These are phyloP conservation scores for Trametes sanguinea DNA, from an alignment of 768 basidiomycete species.

Conservation along the genomic window DNA sequence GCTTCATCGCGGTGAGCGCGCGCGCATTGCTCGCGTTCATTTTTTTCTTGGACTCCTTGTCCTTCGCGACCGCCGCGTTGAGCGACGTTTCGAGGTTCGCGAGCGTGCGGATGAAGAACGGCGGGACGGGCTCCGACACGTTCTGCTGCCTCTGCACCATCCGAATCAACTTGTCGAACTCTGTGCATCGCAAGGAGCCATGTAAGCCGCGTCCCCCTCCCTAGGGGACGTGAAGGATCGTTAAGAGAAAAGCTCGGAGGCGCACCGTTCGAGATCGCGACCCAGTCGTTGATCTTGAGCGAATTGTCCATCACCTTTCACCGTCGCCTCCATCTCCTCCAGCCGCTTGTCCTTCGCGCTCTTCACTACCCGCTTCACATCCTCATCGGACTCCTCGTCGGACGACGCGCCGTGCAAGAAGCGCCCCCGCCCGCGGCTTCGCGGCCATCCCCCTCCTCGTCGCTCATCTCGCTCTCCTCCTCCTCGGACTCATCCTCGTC, in stretches of 20 bases:
- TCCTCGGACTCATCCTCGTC: constrained; percentile 55
- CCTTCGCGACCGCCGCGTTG: constrained; percentile 72
- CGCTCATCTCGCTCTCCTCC: constrained; percentile 52
- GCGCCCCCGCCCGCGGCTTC: constrained; percentile 41
- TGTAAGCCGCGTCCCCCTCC: neutral
- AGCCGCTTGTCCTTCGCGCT: constrained; percentile 91
- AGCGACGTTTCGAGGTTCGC: constrained; percentile 75
- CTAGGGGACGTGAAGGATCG: neutral
- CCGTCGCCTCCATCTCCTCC: constrained; percentile 93
- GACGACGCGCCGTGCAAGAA: constrained; percentile 49
- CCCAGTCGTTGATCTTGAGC: constrained; percentile 96
- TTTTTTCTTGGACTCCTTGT: constrained; percentile 94
- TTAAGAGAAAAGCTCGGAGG: neutral
- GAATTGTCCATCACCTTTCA: constrained; percentile 93
- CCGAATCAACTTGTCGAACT: constrained; percentile 93
- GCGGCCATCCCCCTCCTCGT: constrained; percentile 38
- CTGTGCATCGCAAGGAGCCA: constrained; percentile 43
- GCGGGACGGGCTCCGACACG: constrained; percentile 81
- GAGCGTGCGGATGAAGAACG: constrained; percentile 80
- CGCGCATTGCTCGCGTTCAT: constrained; percentile 94
- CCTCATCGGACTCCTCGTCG: constrained; percentile 64
- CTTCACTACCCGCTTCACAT: constrained; percentile 69
- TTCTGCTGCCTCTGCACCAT: constrained; percentile 89
- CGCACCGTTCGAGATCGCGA: constrained; percentile 83
- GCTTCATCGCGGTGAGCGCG: constrained; percentile 96